phyloP scores from a whole-genome alignment of 805 yeast genomes.

The Zygoascus ofunaensis region DNA sequence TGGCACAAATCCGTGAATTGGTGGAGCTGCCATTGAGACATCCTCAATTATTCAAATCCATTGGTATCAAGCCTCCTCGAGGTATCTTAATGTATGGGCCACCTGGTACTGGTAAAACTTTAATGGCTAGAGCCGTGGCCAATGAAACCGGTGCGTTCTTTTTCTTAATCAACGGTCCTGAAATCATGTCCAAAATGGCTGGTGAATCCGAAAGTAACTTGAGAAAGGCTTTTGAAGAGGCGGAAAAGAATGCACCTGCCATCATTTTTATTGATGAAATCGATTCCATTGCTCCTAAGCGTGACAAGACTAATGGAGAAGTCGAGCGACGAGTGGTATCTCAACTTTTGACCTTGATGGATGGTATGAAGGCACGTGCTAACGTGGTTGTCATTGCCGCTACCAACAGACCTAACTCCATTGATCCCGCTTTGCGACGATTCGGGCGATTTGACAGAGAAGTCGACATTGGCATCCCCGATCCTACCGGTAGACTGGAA shows the following conservation, averaged over 20 bases:
- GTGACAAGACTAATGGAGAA: conserved; percentile 99
- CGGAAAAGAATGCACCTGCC: conserved; percentile 97
- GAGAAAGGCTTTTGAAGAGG: conserved; percentile 98
- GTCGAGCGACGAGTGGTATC: conserved; percentile 99
- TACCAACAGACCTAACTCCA: conserved; percentile 78
- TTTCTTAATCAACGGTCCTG: conserved; percentile 97
- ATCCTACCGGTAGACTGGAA: conserved; percentile 96
- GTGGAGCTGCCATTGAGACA: conserved; percentile 97
- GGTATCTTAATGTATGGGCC: conserved; percentile 95
- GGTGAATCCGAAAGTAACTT: conserved; percentile 97
- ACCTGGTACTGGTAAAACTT: conserved; percentile 99
- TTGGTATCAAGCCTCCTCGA: conserved; percentile 98
- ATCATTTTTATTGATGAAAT: conserved; percentile 97
- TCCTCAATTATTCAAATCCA: conserved; percentile 94
- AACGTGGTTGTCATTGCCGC: conserved; percentile 98
- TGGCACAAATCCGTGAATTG: conserved; percentile 98
- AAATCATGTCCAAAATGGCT: conserved; percentile 99
- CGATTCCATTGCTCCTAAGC: conserved; percentile 98
- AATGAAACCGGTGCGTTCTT: conserved; percentile 99
- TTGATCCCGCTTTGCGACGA: conserved; percentile 78
- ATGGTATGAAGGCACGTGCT: conserved; percentile 99
- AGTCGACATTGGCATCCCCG: conserved; percentile 88
- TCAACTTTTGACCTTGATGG: conserved; percentile 95
- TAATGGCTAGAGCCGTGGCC: conserved; percentile 99
- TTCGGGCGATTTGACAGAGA: conserved; percentile 82